Conservation (phyloP, 78 protist genomes). For the slime mould (Dictyostelium discoideum) region DNA sequence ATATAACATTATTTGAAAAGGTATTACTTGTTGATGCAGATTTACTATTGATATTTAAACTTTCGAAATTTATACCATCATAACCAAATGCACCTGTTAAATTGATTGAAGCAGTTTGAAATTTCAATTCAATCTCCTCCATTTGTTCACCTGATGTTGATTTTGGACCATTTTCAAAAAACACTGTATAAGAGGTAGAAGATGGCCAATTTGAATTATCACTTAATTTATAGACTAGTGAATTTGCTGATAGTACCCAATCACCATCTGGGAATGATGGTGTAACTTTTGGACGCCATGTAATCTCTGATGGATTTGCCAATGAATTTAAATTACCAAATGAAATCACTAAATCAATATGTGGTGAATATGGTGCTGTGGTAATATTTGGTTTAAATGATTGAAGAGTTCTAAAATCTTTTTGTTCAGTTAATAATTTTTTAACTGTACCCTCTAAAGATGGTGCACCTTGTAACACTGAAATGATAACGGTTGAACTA, state of each 20-base stretch:
- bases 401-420: not conserved
- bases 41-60: not conserved
- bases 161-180: constrained; percentile 38
- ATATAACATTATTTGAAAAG: not conserved
- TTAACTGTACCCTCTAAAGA: constrained; percentile 50
- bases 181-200: not conserved
- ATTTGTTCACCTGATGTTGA: constrained; percentile 1
- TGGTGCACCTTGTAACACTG: constrained; percentile 25
- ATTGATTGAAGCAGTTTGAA: not conserved
- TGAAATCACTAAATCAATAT: not conserved
- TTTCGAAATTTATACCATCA: not conserved
- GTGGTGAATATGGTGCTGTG: not conserved
- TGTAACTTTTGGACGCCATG: constrained; percentile 52
- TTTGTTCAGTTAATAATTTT: not conserved
- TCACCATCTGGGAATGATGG: constrained; percentile 54
- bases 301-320: not conserved
- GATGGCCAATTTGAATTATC: not conserved
- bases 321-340: not conserved
- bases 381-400: not conserved
- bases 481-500: not conserved
- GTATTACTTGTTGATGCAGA: not conserved
- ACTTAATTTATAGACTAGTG: not conserved
- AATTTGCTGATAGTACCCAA: not conserved
- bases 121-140: not conserved
- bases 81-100: not conserved